Percentiles rank a stretch among this genome's conserved stretches.
Conservation (phyloP, 148 eudicot species). For the Amaranthus palmeri region DNA sequence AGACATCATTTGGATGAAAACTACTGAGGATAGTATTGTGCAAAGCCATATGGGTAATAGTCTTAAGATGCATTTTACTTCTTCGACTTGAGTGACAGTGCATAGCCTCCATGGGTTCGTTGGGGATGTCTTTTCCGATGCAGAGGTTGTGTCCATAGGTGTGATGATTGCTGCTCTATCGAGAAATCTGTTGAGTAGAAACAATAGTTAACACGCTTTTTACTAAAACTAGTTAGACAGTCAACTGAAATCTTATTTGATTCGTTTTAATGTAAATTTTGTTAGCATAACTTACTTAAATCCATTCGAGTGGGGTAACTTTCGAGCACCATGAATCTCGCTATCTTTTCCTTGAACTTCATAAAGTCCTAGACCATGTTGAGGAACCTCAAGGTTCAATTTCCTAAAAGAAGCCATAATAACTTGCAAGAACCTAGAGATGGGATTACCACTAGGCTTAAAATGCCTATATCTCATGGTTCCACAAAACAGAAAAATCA, state of each 20-base stretch:
- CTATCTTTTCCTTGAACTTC: slow-evolving; percentile 35
- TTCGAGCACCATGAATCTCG: slow-evolving; percentile 31
- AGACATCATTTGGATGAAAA: slow-evolving; percentile 65
- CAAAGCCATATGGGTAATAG: slow-evolving; percentile 61
- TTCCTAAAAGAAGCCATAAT: slow-evolving; percentile 43
- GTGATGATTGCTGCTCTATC: slow-evolving; percentile 51
- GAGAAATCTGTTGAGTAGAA: slow-evolving; percentile 32
- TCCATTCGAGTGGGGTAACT: slow-evolving; percentile 39
- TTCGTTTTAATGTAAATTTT: no score
- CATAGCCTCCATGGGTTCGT: slow-evolving; percentile 51
- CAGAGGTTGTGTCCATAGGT: slow-evolving; percentile 27
- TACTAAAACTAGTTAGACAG: no score
- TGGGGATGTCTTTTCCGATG: slow-evolving; percentile 11
- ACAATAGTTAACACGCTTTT: background rate
- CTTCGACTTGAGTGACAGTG: slow-evolving; percentile 62
- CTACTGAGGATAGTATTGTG: slow-evolving; percentile 55
- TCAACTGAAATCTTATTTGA: no score
- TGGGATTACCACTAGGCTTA: slow-evolving; percentile 46
- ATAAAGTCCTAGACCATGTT: slow-evolving; percentile 35
- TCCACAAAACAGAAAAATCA: slow-evolving; percentile 39
- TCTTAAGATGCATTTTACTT: slow-evolving; percentile 55
- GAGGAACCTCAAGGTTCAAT: slow-evolving; percentile 32
- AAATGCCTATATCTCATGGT: slow-evolving; percentile 49
- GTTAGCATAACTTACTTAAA: slow-evolving; percentile 34
- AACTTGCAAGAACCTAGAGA: slow-evolving; percentile 48